These are phyloP conservation scores for Oidium heveae DNA, from an alignment of 2,329 filamentous ascomycete genomes.

Conservation along the genomic window DNA sequence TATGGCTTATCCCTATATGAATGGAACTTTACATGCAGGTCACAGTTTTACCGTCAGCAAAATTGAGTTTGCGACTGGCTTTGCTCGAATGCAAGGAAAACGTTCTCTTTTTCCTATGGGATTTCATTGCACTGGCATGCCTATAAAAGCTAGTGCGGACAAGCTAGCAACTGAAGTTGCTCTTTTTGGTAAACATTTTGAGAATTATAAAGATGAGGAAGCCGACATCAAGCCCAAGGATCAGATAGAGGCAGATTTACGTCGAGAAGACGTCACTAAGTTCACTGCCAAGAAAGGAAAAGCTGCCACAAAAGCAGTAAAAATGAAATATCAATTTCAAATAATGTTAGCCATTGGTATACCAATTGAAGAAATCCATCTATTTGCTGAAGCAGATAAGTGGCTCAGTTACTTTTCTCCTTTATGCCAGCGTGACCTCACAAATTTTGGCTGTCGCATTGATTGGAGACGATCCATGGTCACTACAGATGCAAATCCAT, in stretches of 20 bases:
- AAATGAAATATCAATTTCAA: slow-evolving; percentile 88
- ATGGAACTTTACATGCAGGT: slow-evolving; percentile 69
- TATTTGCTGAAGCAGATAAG: slow-evolving; percentile 72
- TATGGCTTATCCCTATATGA: slow-evolving; percentile 62
- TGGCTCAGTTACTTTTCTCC: slow-evolving; percentile 86
- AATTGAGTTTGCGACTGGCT: slow-evolving; percentile 74
- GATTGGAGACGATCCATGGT: slow-evolving; percentile 87
- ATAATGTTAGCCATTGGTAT: slow-evolving; percentile 87
- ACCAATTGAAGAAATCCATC: slow-evolving; percentile 67
- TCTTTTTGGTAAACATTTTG: slow-evolving; percentile 70
- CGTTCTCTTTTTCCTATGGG: slow-evolving; percentile 70
- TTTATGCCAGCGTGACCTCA: slow-evolving; percentile 55
- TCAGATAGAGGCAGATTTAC: slow-evolving; percentile 20
- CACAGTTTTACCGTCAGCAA: slow-evolving; percentile 85
- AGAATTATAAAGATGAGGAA: slow-evolving; percentile 42
- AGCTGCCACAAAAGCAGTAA: slow-evolving; percentile 66
- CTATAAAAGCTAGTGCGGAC: slow-evolving; percentile 92
- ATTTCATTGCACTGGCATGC: slow-evolving; percentile 93
- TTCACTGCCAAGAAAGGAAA: slow-evolving; percentile 87
- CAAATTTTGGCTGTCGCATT: slow-evolving; percentile 61
- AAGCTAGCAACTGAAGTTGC: slow-evolving; percentile 79
- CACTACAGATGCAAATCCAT: slow-evolving; percentile 89
- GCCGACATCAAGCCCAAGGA: slow-evolving; percentile 21
- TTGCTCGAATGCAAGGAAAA: slow-evolving; percentile 77
- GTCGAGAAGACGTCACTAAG: slow-evolving; percentile 69